Percentiles rank a stretch among this genome's conserved stretches.
Evolutionary conservation across 2,329 filamentous ascomycete genomes (phyloP).

Genomic region (Cordyceps sp.): DNA sequence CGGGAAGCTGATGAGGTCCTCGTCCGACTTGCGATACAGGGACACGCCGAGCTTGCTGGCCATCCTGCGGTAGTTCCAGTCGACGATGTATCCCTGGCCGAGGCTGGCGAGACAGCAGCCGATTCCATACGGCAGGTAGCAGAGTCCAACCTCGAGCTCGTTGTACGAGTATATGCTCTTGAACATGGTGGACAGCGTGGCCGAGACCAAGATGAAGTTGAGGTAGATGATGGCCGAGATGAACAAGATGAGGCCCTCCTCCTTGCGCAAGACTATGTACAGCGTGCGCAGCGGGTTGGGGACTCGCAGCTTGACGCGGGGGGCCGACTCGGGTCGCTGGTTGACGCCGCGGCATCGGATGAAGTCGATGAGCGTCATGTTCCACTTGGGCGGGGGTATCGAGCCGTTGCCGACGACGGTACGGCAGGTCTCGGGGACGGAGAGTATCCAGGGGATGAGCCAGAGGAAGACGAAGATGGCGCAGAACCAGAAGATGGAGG

Average conservation of each 20-base stretch:
- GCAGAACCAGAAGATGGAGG: slow-evolving; percentile 55
- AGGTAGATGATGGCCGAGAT: slow-evolving; percentile 38
- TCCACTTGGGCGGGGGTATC: slow-evolving; percentile 38
- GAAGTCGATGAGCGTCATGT: slow-evolving; percentile 37
- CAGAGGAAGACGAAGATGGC: slow-evolving; percentile 34
- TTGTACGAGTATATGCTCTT: slow-evolving; percentile 32
- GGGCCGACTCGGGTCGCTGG: slow-evolving; percentile 16
- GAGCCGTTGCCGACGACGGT: slow-evolving; percentile 48
- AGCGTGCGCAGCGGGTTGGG: slow-evolving; percentile 42
- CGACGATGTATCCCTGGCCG: slow-evolving; percentile 38
- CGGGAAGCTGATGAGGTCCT: slow-evolving; percentile 33
- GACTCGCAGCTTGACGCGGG: slow-evolving; percentile 26
- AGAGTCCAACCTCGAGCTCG: slow-evolving; percentile 33
- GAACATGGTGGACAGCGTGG: slow-evolving; percentile 35
- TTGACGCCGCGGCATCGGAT: slow-evolving; percentile 17
- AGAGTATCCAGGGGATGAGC: slow-evolving; percentile 35
- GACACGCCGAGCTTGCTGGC: slow-evolving; percentile 43
- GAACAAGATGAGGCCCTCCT: slow-evolving; percentile 34
- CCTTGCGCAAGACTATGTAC: slow-evolving; percentile 36
- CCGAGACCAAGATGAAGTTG: slow-evolving; percentile 35
- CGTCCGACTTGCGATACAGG: slow-evolving; percentile 40
- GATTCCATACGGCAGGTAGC: slow-evolving; percentile 35
- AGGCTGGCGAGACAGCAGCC: slow-evolving; percentile 31
- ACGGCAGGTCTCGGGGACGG: slow-evolving; percentile 42
- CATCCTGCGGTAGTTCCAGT: slow-evolving; percentile 56